A percentile compares a stretch with the other conserved stretches of the same genome.
These are phyloP conservation scores for Leucocoprinus leucothites DNA, from an alignment of 768 basidiomycete genomes.

Conservation along the genomic window DNA sequence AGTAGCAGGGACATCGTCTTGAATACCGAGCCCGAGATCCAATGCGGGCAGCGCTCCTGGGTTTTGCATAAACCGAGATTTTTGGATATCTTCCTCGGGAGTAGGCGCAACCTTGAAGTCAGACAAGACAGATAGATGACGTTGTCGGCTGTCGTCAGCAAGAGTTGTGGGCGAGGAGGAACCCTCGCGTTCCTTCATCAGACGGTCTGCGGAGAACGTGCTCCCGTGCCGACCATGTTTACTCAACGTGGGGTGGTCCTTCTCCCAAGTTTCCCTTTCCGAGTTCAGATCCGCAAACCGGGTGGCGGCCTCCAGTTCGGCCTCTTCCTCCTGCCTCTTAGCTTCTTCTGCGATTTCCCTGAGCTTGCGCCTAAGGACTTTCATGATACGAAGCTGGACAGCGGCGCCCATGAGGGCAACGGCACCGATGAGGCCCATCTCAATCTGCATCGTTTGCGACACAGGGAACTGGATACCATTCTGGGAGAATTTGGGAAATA, in stretches of 20 bases:
- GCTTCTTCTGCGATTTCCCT: slow-evolving; percentile 78
- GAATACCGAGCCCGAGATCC: slow-evolving; percentile 72
- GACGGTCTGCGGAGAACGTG: slow-evolving; percentile 56
- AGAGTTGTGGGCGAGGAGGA: slow-evolving; percentile 42
- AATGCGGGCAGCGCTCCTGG: slow-evolving; percentile 63
- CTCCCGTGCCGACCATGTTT: slow-evolving; percentile 66
- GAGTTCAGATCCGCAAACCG: slow-evolving; percentile 59
- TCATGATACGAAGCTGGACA: slow-evolving; percentile 85
- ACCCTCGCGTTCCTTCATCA: slow-evolving; percentile 63
- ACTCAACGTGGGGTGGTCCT: slow-evolving; percentile 65
- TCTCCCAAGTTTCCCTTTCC: slow-evolving; percentile 87
- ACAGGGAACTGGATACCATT: slow-evolving; percentile 77
- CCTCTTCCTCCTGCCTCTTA: slow-evolving; percentile 67
- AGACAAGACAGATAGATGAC: slow-evolving; percentile 65
- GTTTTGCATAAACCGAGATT: slow-evolving; percentile 45
- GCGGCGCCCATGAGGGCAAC: slow-evolving; percentile 84
- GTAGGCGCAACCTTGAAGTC: slow-evolving; percentile 67
- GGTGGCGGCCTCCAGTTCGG: slow-evolving; percentile 70
- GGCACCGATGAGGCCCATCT: slow-evolving; percentile 84
- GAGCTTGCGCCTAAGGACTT: slow-evolving; percentile 74
- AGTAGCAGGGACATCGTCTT: slow-evolving; percentile 68
- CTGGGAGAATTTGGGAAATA: slow-evolving; percentile 76
- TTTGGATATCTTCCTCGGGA: slow-evolving; percentile 58
- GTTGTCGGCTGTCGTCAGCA: slow-evolving; percentile 41
- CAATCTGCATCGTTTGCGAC: slow-evolving; percentile 89